phyloP scores from a whole-genome alignment of 768 basidiomycete genomes.

The Dictyophora rubrovolvata region DNA sequence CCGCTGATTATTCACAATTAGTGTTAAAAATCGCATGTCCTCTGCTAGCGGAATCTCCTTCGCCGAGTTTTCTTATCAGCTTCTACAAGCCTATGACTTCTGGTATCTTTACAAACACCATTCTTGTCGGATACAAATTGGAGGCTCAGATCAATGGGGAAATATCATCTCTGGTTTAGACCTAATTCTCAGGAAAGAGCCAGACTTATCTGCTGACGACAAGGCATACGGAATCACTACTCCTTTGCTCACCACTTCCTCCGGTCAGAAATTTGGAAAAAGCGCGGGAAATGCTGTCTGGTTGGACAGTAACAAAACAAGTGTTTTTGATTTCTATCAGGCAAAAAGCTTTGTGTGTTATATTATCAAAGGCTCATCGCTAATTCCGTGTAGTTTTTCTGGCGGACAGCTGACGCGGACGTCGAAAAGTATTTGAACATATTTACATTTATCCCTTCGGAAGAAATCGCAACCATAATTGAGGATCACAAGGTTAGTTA shows the following conservation, averaged over 20 bases:
- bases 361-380: not conserved
- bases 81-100: conserved; percentile 96
- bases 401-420: conserved; percentile 70
- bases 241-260: conserved; percentile 81
- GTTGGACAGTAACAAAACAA: conserved; percentile 71
- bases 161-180: conserved; percentile 94
- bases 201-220: conserved; percentile 16
- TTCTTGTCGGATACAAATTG: conserved; percentile 78
- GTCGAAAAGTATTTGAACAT: conserved; percentile 70
- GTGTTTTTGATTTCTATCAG: conserved; percentile 92
- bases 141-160: conserved; percentile 98
- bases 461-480: conserved; percentile 48
- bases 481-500: conserved; percentile 43
- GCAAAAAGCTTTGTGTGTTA: conserved; percentile 28
- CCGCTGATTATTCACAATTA: conserved; percentile 20
- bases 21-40: conserved; percentile 71
- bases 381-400: conserved; percentile 60
- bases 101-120: conserved; percentile 54
- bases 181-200: conserved; percentile 56
- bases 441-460: conserved; percentile 64
- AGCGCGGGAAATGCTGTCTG: conserved; percentile 93
- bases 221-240: conserved; percentile 79
- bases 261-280: conserved; percentile 95
- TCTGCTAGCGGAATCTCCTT: conserved; percentile 90
- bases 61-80: conserved; percentile 95